A percentile compares a stretch with the other conserved stretches of the same genome.
Conservation (phyloP, 2,329 filamentous ascomycete species). For the Curvularia eragrostidis region DNA sequence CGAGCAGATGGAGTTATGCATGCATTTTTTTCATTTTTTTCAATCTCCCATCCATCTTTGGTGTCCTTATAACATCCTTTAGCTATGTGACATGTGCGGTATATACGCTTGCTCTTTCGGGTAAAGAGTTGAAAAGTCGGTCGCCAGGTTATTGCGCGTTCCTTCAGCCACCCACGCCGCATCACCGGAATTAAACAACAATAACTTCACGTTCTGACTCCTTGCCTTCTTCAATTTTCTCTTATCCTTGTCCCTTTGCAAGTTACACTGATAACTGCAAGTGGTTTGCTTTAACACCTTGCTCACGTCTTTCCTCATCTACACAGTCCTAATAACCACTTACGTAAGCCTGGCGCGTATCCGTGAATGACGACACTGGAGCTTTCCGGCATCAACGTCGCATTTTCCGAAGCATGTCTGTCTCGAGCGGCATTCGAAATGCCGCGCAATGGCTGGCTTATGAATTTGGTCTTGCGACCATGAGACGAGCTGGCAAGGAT, state of each 20-base stretch:
- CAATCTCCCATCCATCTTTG: background rate
- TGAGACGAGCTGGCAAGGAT: constrained; percentile 36
- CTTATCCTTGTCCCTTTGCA: background rate
- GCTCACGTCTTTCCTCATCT: background rate
- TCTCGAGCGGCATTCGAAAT: constrained; percentile 10
- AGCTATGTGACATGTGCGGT: constrained; percentile 4
- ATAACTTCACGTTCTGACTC: background rate
- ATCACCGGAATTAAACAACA: background rate
- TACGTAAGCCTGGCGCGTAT: background rate
- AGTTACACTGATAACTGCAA: no score
- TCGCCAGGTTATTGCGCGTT: constrained; percentile 16
- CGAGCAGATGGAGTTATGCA: background rate
- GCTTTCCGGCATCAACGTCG: background rate
- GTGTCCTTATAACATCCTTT: constrained; percentile 3
- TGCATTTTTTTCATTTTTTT: background rate
- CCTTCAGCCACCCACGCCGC: constrained; percentile 18
- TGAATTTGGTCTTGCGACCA: constrained; percentile 42
- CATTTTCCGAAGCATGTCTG: constrained; percentile 21
- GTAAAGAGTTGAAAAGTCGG: constrained; percentile 9
- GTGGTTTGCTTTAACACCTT: no score
- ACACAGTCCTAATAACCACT: background rate
- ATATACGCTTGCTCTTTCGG: constrained; percentile 7
- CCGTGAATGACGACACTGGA: constrained; percentile 9
- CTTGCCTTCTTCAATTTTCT: background rate
- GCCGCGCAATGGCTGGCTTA: constrained; percentile 31